Conservation (phyloP, 768 basidiomycete genomes). For the Collybia nuda region DNA sequence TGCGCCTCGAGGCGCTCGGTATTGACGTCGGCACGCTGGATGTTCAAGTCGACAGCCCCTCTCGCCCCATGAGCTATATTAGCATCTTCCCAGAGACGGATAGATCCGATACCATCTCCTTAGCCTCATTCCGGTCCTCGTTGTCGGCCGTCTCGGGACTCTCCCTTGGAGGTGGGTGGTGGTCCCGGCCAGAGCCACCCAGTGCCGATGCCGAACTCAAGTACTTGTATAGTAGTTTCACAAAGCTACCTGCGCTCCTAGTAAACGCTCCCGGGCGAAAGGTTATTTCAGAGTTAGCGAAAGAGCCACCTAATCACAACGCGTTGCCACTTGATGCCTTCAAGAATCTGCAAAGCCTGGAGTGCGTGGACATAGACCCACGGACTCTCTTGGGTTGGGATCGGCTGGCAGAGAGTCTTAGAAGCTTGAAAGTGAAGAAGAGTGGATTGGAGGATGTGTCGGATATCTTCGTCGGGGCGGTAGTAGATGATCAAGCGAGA, state of each 20-base stretch:
- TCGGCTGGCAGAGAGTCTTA: slow-evolving; percentile 63
- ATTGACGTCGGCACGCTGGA: slow-evolving; percentile 79
- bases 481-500: slow-evolving; percentile 74
- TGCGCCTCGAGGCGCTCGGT: slow-evolving; percentile 83
- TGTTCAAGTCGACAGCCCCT: slow-evolving; percentile 68
- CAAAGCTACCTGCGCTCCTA: slow-evolving; percentile 79
- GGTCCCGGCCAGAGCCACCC: slow-evolving; percentile 58
- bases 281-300: slow-evolving; percentile 64
- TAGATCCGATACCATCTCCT: slow-evolving; percentile 72
- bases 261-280: slow-evolving; percentile 65
- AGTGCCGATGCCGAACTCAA: slow-evolving; percentile 74
- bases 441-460: slow-evolving; percentile 82
- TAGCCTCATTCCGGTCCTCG: slow-evolving; percentile 75
- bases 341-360: slow-evolving; percentile 78
- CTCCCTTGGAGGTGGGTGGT: slow-evolving; percentile 76
- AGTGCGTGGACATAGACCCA: slow-evolving; percentile 81
- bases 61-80: slow-evolving; percentile 75
- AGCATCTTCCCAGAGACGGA: slow-evolving; percentile 54
- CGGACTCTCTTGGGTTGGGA: slow-evolving; percentile 85
- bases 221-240: slow-evolving; percentile 88
- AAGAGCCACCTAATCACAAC: slow-evolving; percentile 69
- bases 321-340: slow-evolving; percentile 82
- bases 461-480: slow-evolving; percentile 74
- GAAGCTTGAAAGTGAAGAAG: slow-evolving; percentile 72
- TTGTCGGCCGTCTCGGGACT: slow-evolving; percentile 74